Base-by-base conservation (phyloP, 2,329 filamentous ascomycete species). In the Talaromyces verruculosus region DNA sequence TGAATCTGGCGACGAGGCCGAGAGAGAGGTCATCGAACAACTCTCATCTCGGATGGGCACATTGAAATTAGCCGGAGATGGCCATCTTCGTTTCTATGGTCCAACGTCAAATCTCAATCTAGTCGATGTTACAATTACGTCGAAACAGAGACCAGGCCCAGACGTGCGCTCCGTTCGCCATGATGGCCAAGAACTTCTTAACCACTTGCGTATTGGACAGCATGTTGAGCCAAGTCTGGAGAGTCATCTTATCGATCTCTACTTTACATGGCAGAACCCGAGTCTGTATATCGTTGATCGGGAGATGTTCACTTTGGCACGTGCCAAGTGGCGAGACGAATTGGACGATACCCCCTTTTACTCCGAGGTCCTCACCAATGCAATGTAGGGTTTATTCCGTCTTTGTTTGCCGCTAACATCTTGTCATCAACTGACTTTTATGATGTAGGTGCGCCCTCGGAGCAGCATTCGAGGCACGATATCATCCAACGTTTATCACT, bases 261-360 rank as follows among this genome's bases (percentile, higher is more conserved):
- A 80, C 64, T 84, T 84, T 64, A 77, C 80, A 1, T 83, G 82
- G 81, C 80, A 84, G 68, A 82, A 84, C 57, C 76, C 81, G 5
- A 78, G 78, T 49, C 79, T 80, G 55, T 79, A 82, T 55, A 76
- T 82, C 1, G 79, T 83, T 2, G 80, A 83, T 63, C 77, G 78
- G 51, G 75, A 78, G 25, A 78, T 79, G 75, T 80, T 74, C 60
- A 73, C 76, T 70, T 72, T 67, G 39, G 78, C 74, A 17, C 72
- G 74, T 45, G 63, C 66, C 5, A 77, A 75, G 55, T 79, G 77
- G 77, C 73, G 76, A 25, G 71, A 77, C 22, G 76, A 78, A 66
- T 69, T 70, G 13, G 75, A 78, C n/a, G 76, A 79, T 64, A 79
- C 77, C 0, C 74, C 76, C 0, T 78, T 79, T 19, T 80, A 79